Conservation (phyloP, 2,329 filamentous ascomycete genomes). For the Alternaria longipes region DNA sequence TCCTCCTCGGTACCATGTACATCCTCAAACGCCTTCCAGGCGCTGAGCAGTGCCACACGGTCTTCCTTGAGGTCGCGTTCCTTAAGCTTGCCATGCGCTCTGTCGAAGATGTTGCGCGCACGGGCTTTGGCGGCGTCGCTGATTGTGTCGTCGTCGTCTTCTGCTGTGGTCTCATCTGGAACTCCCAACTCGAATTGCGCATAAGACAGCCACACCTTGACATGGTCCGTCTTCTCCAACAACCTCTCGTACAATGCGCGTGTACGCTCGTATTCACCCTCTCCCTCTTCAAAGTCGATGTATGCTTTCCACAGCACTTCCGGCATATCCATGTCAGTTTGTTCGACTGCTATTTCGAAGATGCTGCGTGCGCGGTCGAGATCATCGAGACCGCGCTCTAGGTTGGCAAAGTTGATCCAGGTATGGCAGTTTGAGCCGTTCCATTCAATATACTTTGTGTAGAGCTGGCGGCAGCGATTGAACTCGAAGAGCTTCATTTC, state of each 20-base stretch:
- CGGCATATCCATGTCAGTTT: slow-evolving; percentile 81
- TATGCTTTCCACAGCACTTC: slow-evolving; percentile 98
- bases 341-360: slow-evolving; percentile 86
- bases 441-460: slow-evolving; percentile 93
- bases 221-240: slow-evolving; percentile 93
- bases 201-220: slow-evolving; percentile 99
- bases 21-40: slow-evolving; percentile 91
- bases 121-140: slow-evolving; percentile 85
- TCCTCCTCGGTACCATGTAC: slow-evolving; percentile 81
- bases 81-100: slow-evolving; percentile 86
- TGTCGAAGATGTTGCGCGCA: slow-evolving; percentile 83
- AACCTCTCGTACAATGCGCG: slow-evolving; percentile 87
- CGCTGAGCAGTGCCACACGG: slow-evolving; percentile 87
- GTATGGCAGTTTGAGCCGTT: slow-evolving; percentile 90
- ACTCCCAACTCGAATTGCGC: slow-evolving; percentile 98
- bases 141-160: slow-evolving; percentile 63
- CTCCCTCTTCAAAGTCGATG: slow-evolving; percentile 98
- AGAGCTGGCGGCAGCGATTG: slow-evolving; percentile 85
- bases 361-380: slow-evolving; percentile 82
- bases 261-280: slow-evolving; percentile 87
- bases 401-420: slow-evolving; percentile 95
- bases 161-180: slow-evolving; percentile 73
- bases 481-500: slow-evolving; percentile 97
- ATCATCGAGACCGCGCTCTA: slow-evolving; percentile 92
- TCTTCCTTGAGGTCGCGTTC: slow-evolving; percentile 92